Conservation (phyloP, 208 protist species). For the Leishmania guyanensis region DNA sequence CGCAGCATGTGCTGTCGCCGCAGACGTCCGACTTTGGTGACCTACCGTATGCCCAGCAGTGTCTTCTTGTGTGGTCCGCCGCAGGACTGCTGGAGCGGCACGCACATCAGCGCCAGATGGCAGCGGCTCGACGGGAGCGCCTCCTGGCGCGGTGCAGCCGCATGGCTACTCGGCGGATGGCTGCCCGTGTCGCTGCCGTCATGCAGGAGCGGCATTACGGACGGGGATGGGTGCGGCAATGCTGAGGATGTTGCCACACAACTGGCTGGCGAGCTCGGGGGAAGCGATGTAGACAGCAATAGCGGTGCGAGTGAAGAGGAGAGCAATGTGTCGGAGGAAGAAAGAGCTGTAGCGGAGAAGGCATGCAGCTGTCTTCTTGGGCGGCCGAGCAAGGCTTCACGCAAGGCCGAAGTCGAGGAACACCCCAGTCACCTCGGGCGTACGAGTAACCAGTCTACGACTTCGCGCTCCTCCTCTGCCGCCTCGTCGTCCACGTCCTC, state of each 20-base stretch:
- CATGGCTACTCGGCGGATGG: slow-evolving; percentile 50
- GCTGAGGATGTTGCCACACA: slow-evolving; percentile 5
- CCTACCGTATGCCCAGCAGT: slow-evolving; percentile 75
- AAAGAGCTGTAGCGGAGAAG: not conserved
- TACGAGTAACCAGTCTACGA: not conserved
- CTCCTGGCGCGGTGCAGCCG: slow-evolving; percentile 25
- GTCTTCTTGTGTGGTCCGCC: slow-evolving; percentile 76
- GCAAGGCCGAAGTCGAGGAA: not conserved
- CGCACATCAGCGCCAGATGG: slow-evolving; percentile 8
- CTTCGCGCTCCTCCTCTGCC: slow-evolving; percentile 7
- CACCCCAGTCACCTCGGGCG: not conserved
- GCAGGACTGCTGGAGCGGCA: slow-evolving; percentile 42
- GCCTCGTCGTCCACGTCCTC: slow-evolving; percentile 14
- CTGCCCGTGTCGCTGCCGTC: slow-evolving; percentile 32
- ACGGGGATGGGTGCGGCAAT: not conserved
- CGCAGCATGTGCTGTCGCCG: not conserved
- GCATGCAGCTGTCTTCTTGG: not conserved
- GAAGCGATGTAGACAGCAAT: not conserved
- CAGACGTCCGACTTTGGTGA: slow-evolving; percentile 21
- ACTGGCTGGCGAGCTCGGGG: not conserved
- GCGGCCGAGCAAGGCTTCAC: not conserved
- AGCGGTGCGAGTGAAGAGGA: slow-evolving; percentile 6
- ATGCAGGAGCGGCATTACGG: slow-evolving; percentile 5
- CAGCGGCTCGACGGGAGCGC: slow-evolving; percentile 21
- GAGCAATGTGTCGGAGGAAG: slow-evolving; percentile 4